Base-by-base conservation (phyloP, 371 early-diverging fungal genomes). In the Cladochytrium tenue region DNA sequence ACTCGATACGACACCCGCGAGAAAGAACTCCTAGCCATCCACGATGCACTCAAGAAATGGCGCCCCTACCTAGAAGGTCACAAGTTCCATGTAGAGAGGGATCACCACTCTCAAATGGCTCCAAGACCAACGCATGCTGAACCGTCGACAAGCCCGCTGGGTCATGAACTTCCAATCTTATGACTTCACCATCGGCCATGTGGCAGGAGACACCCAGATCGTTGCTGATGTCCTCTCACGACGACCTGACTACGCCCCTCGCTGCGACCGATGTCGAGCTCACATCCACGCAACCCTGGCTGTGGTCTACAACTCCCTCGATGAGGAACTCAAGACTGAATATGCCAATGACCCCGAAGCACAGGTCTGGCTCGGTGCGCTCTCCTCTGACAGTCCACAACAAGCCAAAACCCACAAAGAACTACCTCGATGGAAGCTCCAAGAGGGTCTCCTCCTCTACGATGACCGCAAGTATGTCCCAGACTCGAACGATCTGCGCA, bases 11-110 rank as follows among this genome's bases (percentile, higher is more conserved):
- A 74, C 13, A 74, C 79, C 10, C 73, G 80, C 57, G 83, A 85
- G 43, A 82, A 81, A 60, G 85, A 88, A 60, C 30, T 84, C 10
- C 63, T 86, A 0, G 82, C 81, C 0, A 78, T 82, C 32, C 55
- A 79, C 13, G 76, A 68, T 1, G 36, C 72, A 1, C 74, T 86
- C 25, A 59, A 76, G 30, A 43, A 58, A 2, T 86, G 79, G 81
- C 73, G 79, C 1, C 81, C 71, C 43, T 84, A 75, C 61, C 70
- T 86, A 1, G 53, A 31, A 3, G 67, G 61, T 23, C 27, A 33
- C 26, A 25, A 23, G 25, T 15, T 50, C 58, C 62, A 20, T 17
- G 52, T 51, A 7, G 13, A 43, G 43, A 13, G 13, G 7, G 43
- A 43, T 20, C 43, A 43, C 43, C 43, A 43, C 7, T 43, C 43